Conservation (phyloP, 2,329 filamentous ascomycete genomes). For the Ceratocystiopsis brevicomis region DNA sequence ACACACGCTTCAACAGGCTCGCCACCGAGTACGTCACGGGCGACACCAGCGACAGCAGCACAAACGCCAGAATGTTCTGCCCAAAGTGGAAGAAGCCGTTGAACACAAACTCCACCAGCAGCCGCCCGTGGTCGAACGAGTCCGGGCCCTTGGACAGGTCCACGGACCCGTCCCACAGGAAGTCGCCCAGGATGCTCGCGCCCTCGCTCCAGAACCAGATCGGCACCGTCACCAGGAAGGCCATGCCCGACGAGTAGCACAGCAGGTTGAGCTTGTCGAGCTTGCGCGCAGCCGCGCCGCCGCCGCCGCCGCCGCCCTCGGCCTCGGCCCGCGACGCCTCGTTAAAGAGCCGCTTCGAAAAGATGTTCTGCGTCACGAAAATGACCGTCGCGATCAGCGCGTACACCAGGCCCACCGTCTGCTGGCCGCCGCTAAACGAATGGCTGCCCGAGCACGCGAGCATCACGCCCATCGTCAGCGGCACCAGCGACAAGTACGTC, state of each 20-base stretch:
- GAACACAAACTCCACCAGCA: constrained; percentile 77
- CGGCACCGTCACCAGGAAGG: constrained; percentile 70
- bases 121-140: constrained; percentile 55
- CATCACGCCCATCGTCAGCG: constrained; percentile 85
- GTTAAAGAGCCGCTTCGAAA: constrained; percentile 95
- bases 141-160: constrained; percentile 39
- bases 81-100: constrained; percentile 94
- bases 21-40: constrained; percentile 96
- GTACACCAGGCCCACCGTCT: constrained; percentile 67
- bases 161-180: constrained; percentile 64
- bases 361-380: constrained; percentile 96
- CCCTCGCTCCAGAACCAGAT: constrained; percentile 93
- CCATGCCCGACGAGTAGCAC: constrained; percentile 89
- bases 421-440: constrained; percentile 51
- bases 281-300: constrained; percentile 46
- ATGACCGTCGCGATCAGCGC: constrained; percentile 80
- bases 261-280: constrained; percentile 92
- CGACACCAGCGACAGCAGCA: constrained; percentile 79
- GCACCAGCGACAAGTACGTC: constrained; percentile 79
- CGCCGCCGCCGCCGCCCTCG: constrained; percentile 29
- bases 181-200: constrained; percentile 54
- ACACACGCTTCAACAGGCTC: constrained; percentile 88
- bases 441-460: constrained; percentile 78
- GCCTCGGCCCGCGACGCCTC: constrained; percentile 72
- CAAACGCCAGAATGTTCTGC: constrained; percentile 88